A percentile compares a stretch with the other conserved stretches of the same genome.
These are phyloP conservation scores for Cruciata laevipes DNA, from an alignment of 257 asterid genomes.

Conservation along the genomic window DNA sequence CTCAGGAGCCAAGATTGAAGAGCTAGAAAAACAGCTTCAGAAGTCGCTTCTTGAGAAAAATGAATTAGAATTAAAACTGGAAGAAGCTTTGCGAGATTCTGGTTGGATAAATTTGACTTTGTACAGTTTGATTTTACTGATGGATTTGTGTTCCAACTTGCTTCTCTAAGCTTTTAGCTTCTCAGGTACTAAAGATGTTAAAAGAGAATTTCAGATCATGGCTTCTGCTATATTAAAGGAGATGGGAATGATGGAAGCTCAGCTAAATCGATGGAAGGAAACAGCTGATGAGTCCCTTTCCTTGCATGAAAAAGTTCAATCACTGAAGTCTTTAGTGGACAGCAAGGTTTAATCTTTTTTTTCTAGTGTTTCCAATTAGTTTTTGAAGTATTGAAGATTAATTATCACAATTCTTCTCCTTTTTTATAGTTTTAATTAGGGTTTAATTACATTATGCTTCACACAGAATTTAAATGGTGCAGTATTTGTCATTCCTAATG, in stretches of 20 bases:
- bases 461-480: background rate
- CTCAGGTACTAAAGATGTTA: slow-evolving; percentile 78
- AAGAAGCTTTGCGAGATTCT: slow-evolving; percentile 84
- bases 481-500: background rate
- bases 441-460: background rate
- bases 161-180: slow-evolving; percentile 17
- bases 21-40: slow-evolving; percentile 64
- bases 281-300: slow-evolving; percentile 80
- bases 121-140: slow-evolving; percentile 7
- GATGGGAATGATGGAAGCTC: slow-evolving; percentile 78
- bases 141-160: slow-evolving; percentile 22
- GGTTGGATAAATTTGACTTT: slow-evolving; percentile 42
- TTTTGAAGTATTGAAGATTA: background rate
- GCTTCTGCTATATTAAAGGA: slow-evolving; percentile 85
- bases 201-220: slow-evolving; percentile 88
- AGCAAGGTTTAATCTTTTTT: slow-evolving; percentile 40
- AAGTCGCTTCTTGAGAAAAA: slow-evolving; percentile 58
- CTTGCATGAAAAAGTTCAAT: slow-evolving; percentile 62
- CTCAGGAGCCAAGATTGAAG: slow-evolving; percentile 66
- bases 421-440: background rate
- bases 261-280: slow-evolving; percentile 71
- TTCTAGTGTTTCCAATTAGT: slow-evolving; percentile 2
- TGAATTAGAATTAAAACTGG: slow-evolving; percentile 75
- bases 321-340: slow-evolving; percentile 51
- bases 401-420: background rate